A percentile compares a stretch with the other conserved stretches of the same genome.
These are phyloP conservation scores for Batrachochytrium dendrobatidis DNA, from an alignment of 371 early-diverging fungal genomes.

Conservation along the genomic window DNA sequence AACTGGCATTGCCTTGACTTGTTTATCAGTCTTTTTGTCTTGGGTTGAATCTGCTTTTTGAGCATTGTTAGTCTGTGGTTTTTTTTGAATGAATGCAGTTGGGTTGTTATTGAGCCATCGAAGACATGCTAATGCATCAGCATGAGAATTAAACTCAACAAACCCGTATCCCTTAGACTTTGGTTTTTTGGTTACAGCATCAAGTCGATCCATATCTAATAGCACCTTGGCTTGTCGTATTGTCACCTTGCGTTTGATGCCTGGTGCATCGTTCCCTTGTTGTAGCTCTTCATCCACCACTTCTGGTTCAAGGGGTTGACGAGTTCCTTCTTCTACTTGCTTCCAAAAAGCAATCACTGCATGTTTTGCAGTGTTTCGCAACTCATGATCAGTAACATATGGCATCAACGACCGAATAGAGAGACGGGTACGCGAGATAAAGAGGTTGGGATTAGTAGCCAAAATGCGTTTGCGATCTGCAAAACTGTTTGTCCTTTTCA, in stretches of 20 bases:
- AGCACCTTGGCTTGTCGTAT: conserved; percentile 68
- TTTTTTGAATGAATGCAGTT: conserved; percentile 31
- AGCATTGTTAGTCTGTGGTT: background rate
- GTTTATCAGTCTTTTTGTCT: conserved; percentile 6
- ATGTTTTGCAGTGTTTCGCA: conserved; percentile 57
- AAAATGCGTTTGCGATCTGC: conserved; percentile 69
- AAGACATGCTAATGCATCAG: conserved; percentile 85
- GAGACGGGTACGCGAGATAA: conserved; percentile 79
- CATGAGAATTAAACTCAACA: conserved; percentile 77
- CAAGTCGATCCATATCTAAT: conserved; percentile 67
- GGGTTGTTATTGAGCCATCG: conserved; percentile 88
- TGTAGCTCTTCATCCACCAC: conserved; percentile 42
- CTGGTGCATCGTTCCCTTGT: conserved; percentile 47
- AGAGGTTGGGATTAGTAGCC: conserved; percentile 76
- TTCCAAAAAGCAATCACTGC: conserved; percentile 69
- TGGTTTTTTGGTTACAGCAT: conserved; percentile 52
- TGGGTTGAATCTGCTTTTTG: background rate
- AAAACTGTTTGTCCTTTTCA: conserved; percentile 69
- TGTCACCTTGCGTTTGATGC: conserved; percentile 5
- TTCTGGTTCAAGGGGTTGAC: conserved; percentile 58
- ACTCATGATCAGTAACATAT: conserved; percentile 59
- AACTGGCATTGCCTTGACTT: conserved; percentile 8
- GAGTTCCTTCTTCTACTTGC: conserved; percentile 58
- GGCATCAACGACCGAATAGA: conserved; percentile 76
- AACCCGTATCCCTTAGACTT: conserved; percentile 89